A percentile compares a stretch with the other conserved stretches of the same genome.
Evolutionary conservation across 495 filamentous ascomycete genomes (phyloP).

Genomic region (Jackrogersella multiformis): DNA sequence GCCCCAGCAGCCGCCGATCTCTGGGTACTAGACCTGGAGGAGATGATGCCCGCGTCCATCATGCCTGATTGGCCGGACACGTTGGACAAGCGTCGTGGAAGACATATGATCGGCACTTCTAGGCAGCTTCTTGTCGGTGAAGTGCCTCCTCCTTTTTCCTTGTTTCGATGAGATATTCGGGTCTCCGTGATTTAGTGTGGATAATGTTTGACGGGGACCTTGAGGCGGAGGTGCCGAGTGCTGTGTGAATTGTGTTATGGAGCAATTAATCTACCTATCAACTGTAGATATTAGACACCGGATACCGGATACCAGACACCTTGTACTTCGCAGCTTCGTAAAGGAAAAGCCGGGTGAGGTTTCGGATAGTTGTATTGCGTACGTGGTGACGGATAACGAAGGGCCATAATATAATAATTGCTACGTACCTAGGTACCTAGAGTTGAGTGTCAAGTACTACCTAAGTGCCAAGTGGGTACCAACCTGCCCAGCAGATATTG

Average conservation of each 20-base stretch:
- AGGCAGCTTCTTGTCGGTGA: slow-evolving; percentile 40
- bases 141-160: slow-evolving; percentile 13
- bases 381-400: slow-evolving; percentile 36
- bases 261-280: slow-evolving; percentile 15
- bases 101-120: slow-evolving; percentile 36
- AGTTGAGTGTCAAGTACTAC: too few species aligned
- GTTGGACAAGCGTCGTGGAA: slow-evolving; percentile 33
- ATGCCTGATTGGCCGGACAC: slow-evolving; percentile 28
- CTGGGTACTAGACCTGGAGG: slow-evolving; percentile 33
- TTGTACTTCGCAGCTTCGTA: too few species aligned
- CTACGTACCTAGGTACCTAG: slow-evolving; percentile 8
- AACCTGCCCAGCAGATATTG: too few species aligned
- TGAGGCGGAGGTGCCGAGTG: slow-evolving; percentile 14
- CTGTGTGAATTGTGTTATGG: slow-evolving; percentile 30
- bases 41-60: slow-evolving; percentile 16
- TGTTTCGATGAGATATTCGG: slow-evolving; percentile 25
- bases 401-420: slow-evolving; percentile 30
- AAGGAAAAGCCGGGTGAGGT: slow-evolving; percentile 10
- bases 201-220: slow-evolving; percentile 21
- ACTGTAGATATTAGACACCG: slow-evolving; percentile 11
- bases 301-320: too few species aligned
- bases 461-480: too few species aligned
- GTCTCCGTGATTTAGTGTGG: slow-evolving; percentile 24
- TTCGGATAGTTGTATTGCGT: slow-evolving; percentile 31
- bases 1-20: slow-evolving; percentile 39